A percentile compares a stretch with the other conserved stretches of the same genome.
Evolutionary conservation across 2,329 filamentous ascomycete species (phyloP).

Genomic region (Cladosporium sp.): DNA sequence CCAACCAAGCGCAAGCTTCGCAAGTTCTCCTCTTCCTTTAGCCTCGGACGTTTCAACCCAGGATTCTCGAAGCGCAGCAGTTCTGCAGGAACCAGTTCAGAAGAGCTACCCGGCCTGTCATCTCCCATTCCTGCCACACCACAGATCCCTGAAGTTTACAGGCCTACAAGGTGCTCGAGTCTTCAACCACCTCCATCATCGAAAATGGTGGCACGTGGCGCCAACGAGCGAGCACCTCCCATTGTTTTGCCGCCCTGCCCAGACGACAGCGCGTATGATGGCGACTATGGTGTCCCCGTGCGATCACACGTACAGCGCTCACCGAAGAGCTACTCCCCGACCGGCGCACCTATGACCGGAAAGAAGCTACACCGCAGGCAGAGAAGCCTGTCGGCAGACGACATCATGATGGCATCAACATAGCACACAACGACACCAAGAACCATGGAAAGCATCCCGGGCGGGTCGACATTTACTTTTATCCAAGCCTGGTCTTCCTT

Average conservation of each 20-base stretch:
- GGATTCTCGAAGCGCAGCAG: slow-evolving; percentile 13
- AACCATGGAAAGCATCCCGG: not conserved
- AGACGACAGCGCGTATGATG: slow-evolving; percentile 20
- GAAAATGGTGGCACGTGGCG: slow-evolving; percentile 36
- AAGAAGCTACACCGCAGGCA: slow-evolving; percentile 17
- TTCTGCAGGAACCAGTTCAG: not conserved
- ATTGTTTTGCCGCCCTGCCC: slow-evolving; percentile 35
- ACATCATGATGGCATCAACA: slow-evolving; percentile 6
- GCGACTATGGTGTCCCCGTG: not conserved
- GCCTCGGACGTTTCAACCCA: slow-evolving; percentile 23
- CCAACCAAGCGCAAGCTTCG: slow-evolving; percentile 19
- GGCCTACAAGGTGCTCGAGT: slow-evolving; percentile 22
- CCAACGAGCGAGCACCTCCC: slow-evolving; percentile 35
- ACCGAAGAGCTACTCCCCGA: slow-evolving; percentile 16
- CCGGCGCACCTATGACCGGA: not conserved
- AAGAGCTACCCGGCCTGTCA: not conserved
- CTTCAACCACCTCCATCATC: slow-evolving; percentile 19
- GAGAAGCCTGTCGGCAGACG: slow-evolving; percentile 19
- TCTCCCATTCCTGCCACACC: slow-evolving; percentile 13
- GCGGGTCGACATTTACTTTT: not conserved
- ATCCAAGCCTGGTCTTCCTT: not conserved
- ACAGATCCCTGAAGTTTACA: slow-evolving; percentile 16
- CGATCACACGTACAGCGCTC: not conserved
- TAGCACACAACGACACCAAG: not conserved
- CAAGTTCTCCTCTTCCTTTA: slow-evolving; percentile 28